Evolutionary conservation across 2,329 filamentous ascomycete genomes (phyloP), one percentile per base, ranked within the genome.

Genomic region (Colletotrichum sp.): DNA sequence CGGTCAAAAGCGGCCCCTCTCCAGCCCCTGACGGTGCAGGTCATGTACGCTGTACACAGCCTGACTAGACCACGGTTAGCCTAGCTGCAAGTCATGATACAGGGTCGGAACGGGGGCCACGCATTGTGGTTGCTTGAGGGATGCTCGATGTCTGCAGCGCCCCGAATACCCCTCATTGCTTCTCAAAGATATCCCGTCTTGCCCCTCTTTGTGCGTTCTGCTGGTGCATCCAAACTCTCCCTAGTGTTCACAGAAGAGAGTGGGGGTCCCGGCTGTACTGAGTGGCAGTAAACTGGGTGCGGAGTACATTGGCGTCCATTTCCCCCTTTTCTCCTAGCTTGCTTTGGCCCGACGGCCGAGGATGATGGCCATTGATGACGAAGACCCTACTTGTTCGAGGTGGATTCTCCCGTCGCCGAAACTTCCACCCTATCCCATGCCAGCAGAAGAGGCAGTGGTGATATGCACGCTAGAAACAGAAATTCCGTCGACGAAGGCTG

Each of bases 71-170:
- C 64, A 8, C 34, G 52, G 26, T 64, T 28, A 76, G 72, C 60
- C 52, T 77, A 77, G 76, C 72, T 72, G 72, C 76, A 72, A 57
- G 69, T 69, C 69, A 69, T 69, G 68, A 65, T 76, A 75, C 75
- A 75, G 75, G 72, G 68, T 21, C 66, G 52, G 71, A 30, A 70
- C 44, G 39, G 36, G 57, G 30, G 71, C 71, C 44, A 66, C 49
- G 36, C 24, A 36, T 30, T 65, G 52, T 34, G 60, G 26, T 39
- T 39, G 66, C 66, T 57, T 49, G 30, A 44, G 24, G 32, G 67
- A 64, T 63, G 66, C 36, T 60, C 24, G 34, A 32, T 64, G 55
- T 44, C 70, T 65, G 69, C 70, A 49, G 57, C 26, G 32, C 18
- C 32, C 39, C 26, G 44, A 55, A 36, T 57, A 57, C 69, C 69